These are phyloP conservation scores for Onygenales sp. DNA, from an alignment of 2,329 filamentous ascomycete species.

Conservation along the genomic window DNA sequence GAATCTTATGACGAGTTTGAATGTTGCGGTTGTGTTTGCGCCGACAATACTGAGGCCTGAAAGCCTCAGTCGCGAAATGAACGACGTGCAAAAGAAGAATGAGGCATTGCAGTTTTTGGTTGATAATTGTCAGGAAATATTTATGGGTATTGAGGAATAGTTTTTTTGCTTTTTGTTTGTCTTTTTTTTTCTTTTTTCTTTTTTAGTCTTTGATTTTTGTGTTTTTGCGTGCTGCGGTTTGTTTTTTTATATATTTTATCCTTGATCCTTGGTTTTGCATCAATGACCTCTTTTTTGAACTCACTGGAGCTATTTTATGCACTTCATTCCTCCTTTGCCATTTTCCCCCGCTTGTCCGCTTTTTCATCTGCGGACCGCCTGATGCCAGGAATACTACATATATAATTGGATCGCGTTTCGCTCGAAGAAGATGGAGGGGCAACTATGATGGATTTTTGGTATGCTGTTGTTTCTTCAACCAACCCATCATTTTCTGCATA, in stretches of 20 bases:
- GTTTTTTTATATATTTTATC: background rate
- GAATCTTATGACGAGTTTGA: conserved; percentile 95
- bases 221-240: background rate
- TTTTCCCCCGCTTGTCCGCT: background rate
- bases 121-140: conserved; percentile 78
- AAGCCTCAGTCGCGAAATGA: conserved; percentile 88
- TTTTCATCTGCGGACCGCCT: no score
- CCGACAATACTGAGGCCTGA: conserved; percentile 93
- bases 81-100: conserved; percentile 90
- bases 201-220: background rate
- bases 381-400: no score
- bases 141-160: conserved; percentile 39
- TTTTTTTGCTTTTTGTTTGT: background rate
- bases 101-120: conserved; percentile 85
- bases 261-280: background rate
- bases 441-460: no score
- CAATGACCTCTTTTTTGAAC: no score
- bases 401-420: no score
- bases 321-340: background rate
- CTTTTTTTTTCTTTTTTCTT: background rate
- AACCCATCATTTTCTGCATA: no score
- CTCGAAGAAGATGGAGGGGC: no score
- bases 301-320: background rate
- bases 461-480: no score
- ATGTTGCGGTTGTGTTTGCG: conserved; percentile 92